These are phyloP conservation scores for Colletotrichum shisoi DNA, from an alignment of 2,329 filamentous ascomycete genomes.

Conservation along the genomic window DNA sequence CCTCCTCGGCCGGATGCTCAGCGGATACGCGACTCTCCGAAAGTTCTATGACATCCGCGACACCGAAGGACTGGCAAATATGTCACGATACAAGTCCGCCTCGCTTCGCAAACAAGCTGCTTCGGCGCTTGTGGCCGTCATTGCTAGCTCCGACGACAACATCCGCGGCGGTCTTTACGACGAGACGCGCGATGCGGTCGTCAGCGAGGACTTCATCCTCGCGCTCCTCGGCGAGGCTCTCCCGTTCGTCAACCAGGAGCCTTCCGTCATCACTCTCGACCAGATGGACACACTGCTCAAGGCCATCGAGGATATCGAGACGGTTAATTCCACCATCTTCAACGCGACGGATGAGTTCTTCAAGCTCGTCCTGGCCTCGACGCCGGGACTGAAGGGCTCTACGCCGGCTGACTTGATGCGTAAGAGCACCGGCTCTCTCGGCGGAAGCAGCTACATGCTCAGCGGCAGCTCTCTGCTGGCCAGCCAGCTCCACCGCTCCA, in stretches of 20 bases:
- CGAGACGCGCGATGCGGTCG: constrained; percentile 77
- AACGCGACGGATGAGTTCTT: constrained; percentile 80
- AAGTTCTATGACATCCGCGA: constrained; percentile 92
- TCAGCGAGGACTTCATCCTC: constrained; percentile 86
- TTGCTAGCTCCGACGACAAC: constrained; percentile 85
- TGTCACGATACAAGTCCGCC: constrained; percentile 55
- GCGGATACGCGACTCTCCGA: constrained; percentile 89
- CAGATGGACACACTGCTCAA: constrained; percentile 80
- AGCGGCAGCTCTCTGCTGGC: constrained; percentile 77
- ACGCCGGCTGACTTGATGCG: constrained; percentile 71
- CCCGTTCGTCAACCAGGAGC: constrained; percentile 71
- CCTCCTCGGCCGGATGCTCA: constrained; percentile 83
- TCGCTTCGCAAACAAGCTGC: constrained; percentile 74
- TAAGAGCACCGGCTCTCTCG: constrained; percentile 61
- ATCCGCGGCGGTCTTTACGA: constrained; percentile 93
- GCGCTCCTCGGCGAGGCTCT: constrained; percentile 84
- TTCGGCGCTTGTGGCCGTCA: constrained; percentile 78
- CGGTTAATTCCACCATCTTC: constrained; percentile 76
- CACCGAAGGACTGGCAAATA: constrained; percentile 43
- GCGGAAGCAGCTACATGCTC: constrained; percentile 69
- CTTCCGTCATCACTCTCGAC: constrained; percentile 67
- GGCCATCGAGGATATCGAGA: constrained; percentile 80
- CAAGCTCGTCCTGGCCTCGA: constrained; percentile 75
- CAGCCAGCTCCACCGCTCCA: constrained; percentile 67
- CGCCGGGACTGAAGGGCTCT: constrained; percentile 67